Evolutionary conservation across 1,284 basidiomycete genomes (phyloP), one percentile per base, ranked within the genome.

Genomic region (Malassezia vespertilionis): DNA sequence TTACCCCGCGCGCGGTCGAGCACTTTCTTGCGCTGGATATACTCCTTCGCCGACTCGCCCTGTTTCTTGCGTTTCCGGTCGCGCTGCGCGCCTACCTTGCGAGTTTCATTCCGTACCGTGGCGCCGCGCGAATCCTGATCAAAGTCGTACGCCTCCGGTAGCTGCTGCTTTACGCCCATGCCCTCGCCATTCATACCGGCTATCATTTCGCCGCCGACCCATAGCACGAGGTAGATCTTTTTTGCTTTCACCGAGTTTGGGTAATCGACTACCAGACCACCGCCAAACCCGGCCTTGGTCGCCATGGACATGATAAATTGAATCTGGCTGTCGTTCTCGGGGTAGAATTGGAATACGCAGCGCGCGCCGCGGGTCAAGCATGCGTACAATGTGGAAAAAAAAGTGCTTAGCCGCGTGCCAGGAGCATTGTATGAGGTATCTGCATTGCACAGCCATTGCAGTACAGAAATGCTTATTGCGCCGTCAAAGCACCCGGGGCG

Each of bases 381-480:
- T 1, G 89, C 87, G 73, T 96, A 87, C 21, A 99, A 79, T 9
- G 91, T 93, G 24, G 87, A 90, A 76, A 99, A 99, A 76, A 99
- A 99, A 28, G 85, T 81, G 21, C 79, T 80, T 26, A 97, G 78
- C 33, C 93, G 84, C 62, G 88, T 84, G 0, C 89, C 84, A 0
- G 93, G 93, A 2, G 89, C 91, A 47, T 88, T 85, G 54, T 86
- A 81, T 3, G 85, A 82, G 22, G 87, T 84, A 72, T 97, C 93
- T 31, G 93, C 91, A 71, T 97, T 99, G 53, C 96, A 79, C 0
- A 99, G 78, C 93, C 93, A 99, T 74, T 99, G 93, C 2, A 99
- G 77, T 20, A 96, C 93, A 17, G 93, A 97, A 67, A 99, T 86
- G 66, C 89, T 91, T 65, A 99, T 97, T 7, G 88, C 89, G 34